Base-by-base conservation (phyloP, 2,329 filamentous ascomycete genomes). In the Fusarium buharicum region DNA sequence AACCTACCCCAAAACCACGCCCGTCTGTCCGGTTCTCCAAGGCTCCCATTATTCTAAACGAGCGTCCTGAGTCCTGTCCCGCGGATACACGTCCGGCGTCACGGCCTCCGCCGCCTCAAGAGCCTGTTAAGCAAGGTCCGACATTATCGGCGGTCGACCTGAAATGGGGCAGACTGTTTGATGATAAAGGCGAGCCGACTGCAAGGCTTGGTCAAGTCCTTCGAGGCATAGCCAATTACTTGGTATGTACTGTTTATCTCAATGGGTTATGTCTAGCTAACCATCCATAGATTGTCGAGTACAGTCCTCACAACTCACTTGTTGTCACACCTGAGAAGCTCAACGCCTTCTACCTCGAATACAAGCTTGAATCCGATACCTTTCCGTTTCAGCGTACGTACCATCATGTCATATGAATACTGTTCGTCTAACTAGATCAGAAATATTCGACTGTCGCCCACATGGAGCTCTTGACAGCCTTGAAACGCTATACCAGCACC, bases 301-400 rank as follows among this genome's bases (percentile, higher is more conserved):
- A 71, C 47, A 65, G 64, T n/a, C 73, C 73, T 4, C 57, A 50
- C 30, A 67, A 71, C 46, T 74, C 72, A 2, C 48, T 94, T 14
- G 90, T 95, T 37, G 82, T 96, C 31, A 86, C 89, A 0, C 92
- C 92, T 0, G 78, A 85, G 6, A 95, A 95, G 76, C 84, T 97
- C 79, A 82, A 85, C 13, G 81, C 83, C 43, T 91, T 93, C 66
- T 96, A 96, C 71, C 80, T 84, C 14, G 84, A 85, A 50, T 90
- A 90, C 55, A 82, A 82, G 46, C 73, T 93, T 2, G 76, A 84
- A 0, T 77, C 82, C 13, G 92, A 96, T 69, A 79, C 82, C 3
- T 89, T 91, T 72, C 87, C 86, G 3, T 92, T 91, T 79, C 76
- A 84, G 64, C 82, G 89, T 89, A 76, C 75, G 82, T 59, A 12